phyloP scores from a whole-genome alignment of 441 rosid genomes.

The Eutrema salsugineum region DNA sequence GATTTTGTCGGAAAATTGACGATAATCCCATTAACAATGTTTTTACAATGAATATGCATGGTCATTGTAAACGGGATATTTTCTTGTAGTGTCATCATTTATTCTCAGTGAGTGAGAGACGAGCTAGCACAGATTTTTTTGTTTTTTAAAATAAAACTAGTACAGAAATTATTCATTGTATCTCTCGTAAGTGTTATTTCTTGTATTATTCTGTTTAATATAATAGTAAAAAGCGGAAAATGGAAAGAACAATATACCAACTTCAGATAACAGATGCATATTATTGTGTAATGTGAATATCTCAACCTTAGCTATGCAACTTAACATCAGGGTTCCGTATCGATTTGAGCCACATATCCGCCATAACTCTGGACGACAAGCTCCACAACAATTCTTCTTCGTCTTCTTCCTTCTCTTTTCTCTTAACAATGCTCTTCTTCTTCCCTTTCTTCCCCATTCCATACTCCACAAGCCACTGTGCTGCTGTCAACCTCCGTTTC shows the following conservation, averaged over 20 bases:
- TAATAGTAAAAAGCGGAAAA: no score
- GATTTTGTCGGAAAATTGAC: no score
- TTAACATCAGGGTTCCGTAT: conserved; percentile 86
- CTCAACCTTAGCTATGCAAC: conserved; percentile 11
- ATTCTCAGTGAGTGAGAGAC: no score
- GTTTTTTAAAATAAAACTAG: no score
- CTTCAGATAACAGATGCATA: conserved; percentile 1
- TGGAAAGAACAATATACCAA: background rate
- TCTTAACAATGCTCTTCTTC: conserved; percentile 39
- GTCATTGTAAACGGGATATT: no score
- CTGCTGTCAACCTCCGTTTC: conserved; percentile 72
- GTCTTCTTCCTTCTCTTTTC: conserved; percentile 30
- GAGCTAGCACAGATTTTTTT: no score
- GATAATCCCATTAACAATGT: no score
- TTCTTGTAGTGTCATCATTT: no score
- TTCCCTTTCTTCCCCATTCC: conserved; percentile 68
- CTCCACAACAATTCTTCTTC: conserved; percentile 67
- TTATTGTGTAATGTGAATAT: conserved; percentile 1
- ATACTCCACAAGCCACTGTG: conserved; percentile 77
- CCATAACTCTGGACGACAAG: conserved; percentile 85
- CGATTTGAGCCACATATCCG: conserved; percentile 95
- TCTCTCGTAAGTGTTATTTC: no score
- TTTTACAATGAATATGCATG: no score
- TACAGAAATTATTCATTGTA: no score
- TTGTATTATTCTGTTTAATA: no score